These are phyloP conservation scores for Talaromyces sp. DNA, from an alignment of 2,329 filamentous ascomycete genomes.

Conservation along the genomic window DNA sequence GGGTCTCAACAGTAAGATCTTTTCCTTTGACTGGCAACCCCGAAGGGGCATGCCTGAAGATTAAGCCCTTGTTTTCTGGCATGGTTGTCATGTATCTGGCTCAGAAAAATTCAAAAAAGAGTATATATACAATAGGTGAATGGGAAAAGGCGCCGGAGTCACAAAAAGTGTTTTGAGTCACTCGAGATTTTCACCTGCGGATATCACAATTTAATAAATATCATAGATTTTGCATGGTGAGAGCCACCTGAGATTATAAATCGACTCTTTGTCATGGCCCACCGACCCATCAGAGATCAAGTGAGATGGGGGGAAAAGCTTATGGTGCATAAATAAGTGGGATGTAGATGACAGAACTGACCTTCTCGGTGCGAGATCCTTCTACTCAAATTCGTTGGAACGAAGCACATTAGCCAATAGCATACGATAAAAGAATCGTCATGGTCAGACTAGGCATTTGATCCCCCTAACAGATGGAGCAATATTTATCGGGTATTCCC, in stretches of 20 bases:
- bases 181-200: not conserved
- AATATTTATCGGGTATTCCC: not conserved
- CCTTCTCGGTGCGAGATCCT: not conserved
- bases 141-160: not conserved
- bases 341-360: not conserved
- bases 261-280: not conserved
- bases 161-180: not conserved
- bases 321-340: not conserved
- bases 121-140: not conserved
- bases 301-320: not conserved
- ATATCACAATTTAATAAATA: not conserved
- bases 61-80: conserved; percentile 64
- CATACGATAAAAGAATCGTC: not conserved
- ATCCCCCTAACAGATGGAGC: not conserved
- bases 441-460: not conserved
- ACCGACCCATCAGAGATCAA: not conserved
- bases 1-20: conserved; percentile 62
- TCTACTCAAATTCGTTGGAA: not conserved
- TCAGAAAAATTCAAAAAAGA: not conserved
- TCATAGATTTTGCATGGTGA: not conserved
- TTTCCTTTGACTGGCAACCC: conserved; percentile 66
- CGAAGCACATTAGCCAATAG: not conserved
- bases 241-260: not conserved
- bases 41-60: conserved; percentile 66
- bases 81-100: not conserved